Evolutionary conservation across 441 rosid species (phyloP).

Genomic region (Bruguiera hainesii): DNA sequence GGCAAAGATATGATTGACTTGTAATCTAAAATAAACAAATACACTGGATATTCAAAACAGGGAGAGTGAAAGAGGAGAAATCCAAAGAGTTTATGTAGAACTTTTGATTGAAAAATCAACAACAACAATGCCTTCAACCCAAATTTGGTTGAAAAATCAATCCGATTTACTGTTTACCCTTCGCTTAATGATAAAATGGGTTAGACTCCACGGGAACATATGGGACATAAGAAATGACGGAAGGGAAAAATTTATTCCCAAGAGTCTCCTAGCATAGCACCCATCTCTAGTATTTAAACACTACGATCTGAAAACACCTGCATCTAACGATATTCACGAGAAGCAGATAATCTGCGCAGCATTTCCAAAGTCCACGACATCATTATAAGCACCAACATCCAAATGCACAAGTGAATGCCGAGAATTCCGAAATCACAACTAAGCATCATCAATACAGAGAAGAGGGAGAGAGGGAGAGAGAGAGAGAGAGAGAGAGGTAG

Average conservation of each 20-base stretch:
- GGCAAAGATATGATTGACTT: not conserved
- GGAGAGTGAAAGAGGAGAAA: not conserved
- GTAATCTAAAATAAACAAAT: not conserved
- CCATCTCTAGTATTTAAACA: too few relatives aligned
- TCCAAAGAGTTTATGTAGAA: too few relatives aligned
- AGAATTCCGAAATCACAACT: not conserved
- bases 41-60: not conserved
- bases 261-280: too few relatives aligned
- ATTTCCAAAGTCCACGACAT: not conserved
- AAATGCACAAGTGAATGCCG: not conserved
- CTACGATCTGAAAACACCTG: too few relatives aligned
- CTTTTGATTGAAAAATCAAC: too few relatives aligned
- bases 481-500: not conserved
- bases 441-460: too few relatives aligned
- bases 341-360: not conserved
- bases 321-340: not conserved
- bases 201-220: too few relatives aligned
- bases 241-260: too few relatives aligned
- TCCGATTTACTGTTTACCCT: too few relatives aligned
- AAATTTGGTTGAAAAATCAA: not conserved
- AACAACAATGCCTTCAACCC: not conserved
- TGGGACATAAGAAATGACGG: too few relatives aligned
- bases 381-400: not conserved
- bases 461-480: not conserved
- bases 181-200: too few relatives aligned